phyloP scores from a whole-genome alignment of 306 rosid genomes.

The Pueraria montana region DNA sequence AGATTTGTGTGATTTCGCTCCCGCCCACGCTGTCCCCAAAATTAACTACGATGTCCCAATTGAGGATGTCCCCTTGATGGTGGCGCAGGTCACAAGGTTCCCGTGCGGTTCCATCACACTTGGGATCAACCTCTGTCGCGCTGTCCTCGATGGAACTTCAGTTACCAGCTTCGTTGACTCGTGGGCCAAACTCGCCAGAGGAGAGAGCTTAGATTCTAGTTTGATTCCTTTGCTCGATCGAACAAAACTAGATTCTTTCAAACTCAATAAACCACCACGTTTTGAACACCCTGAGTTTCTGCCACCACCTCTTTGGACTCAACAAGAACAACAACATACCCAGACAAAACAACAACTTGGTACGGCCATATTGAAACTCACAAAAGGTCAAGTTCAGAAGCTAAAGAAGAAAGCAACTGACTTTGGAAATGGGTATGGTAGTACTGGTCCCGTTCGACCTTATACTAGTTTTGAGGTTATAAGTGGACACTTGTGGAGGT shows the following conservation, averaged over 20 bases:
- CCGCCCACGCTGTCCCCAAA: conserved; percentile 30
- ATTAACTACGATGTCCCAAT: conserved; percentile 41
- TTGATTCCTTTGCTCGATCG: conserved; percentile 44
- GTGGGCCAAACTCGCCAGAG: conserved; percentile 50
- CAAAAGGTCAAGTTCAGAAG: conserved; percentile 39
- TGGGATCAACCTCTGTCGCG: conserved; percentile 33
- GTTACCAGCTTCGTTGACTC: conserved; percentile 28
- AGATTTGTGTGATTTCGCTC: not conserved
- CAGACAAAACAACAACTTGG: not conserved
- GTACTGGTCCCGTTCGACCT: not conserved
- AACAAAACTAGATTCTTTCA: conserved; percentile 25
- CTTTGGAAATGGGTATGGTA: not conserved
- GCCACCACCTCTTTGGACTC: conserved; percentile 51
- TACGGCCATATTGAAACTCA: conserved; percentile 22
- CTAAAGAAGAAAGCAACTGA: conserved; percentile 33
- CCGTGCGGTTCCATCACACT: conserved; percentile 35
- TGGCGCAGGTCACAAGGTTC: conserved; percentile 46
- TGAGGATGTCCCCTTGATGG: conserved; percentile 46
- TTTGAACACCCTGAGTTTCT: conserved; percentile 53
- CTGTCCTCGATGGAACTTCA: conserved; percentile 33
- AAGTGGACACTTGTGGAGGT: conserved; percentile 55
- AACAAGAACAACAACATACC: not conserved
- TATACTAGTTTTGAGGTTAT: conserved; percentile 54
- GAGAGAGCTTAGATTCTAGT: not conserved
- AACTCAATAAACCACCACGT: not conserved